Conservation (phyloP, 2,329 filamentous ascomycete species). For the Penicillium paneum region DNA sequence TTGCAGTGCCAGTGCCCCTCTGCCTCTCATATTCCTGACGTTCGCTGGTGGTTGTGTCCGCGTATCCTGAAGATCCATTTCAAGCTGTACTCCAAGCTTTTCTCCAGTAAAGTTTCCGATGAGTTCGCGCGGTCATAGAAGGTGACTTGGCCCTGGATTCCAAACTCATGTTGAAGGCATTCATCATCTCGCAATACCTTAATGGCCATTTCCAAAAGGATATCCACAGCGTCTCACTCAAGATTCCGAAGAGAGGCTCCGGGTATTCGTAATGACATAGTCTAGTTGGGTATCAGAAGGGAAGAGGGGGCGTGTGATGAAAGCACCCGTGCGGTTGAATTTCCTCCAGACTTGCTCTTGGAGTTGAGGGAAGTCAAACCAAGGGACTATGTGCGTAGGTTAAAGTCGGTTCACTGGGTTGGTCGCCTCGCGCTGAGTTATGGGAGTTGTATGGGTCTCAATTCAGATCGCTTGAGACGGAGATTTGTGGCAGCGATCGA, state of each 20-base stretch:
- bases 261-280: conserved; percentile 13
- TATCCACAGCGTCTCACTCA: conserved; percentile 25
- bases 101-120: conserved; percentile 15
- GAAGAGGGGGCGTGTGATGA: conserved; percentile 18
- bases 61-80: conserved; percentile 15
- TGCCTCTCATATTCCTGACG: conserved; percentile 11
- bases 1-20: conserved; percentile 8
- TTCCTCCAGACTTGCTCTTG: conserved; percentile 25
- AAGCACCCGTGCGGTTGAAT: conserved; percentile 12
- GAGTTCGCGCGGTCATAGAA: neutral
- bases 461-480: conserved; percentile 23
- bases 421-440: conserved; percentile 23
- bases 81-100: conserved; percentile 19
- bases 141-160: too few relatives aligned
- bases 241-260: conserved; percentile 21
- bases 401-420: conserved; percentile 19
- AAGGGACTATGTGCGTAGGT: conserved; percentile 21
- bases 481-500: conserved; percentile 23
- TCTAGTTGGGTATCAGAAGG: conserved; percentile 17
- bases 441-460: conserved; percentile 22
- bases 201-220: conserved; percentile 12
- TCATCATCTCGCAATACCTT: too few relatives aligned
- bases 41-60: conserved; percentile 8
- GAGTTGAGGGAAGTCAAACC: conserved; percentile 24
- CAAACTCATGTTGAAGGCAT: too few relatives aligned